Evolutionary conservation across 768 basidiomycete species (phyloP).

Genomic region (Ephemerocybe angulata): DNA sequence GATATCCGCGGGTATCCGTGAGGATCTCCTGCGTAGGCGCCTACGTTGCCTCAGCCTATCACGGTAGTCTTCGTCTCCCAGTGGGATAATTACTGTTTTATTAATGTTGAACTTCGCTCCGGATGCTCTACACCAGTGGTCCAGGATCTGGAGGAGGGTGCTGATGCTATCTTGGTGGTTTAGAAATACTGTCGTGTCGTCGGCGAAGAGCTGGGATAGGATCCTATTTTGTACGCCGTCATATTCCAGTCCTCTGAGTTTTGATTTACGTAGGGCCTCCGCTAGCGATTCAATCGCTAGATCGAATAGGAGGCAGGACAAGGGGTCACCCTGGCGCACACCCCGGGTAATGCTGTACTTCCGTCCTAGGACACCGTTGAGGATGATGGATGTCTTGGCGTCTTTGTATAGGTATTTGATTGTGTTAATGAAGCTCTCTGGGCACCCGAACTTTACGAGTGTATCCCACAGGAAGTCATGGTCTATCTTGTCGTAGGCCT

Average conservation of each 20-base stretch:
- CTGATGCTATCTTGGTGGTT: constrained; percentile 22
- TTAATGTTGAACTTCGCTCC: constrained; percentile 38
- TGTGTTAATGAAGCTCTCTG: constrained; percentile 20
- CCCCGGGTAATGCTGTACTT: constrained; percentile 28
- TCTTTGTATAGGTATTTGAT: constrained; percentile 26
- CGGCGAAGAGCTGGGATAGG: constrained; percentile 34
- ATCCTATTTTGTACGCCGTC: constrained; percentile 18
- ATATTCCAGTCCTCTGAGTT: constrained; percentile 24
- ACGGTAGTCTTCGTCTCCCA: constrained; percentile 23
- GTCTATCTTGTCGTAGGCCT: constrained; percentile 33
- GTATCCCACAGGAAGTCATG: constrained; percentile 28
- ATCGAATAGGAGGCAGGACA: constrained; percentile 38
- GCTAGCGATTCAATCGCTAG: constrained; percentile 39
- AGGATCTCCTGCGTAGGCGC: not conserved
- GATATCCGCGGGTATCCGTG: constrained; percentile 15
- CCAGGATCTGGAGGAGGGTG: constrained; percentile 22
- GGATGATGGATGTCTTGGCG: constrained; percentile 27
- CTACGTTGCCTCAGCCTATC: constrained; percentile 6
- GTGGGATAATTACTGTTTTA: constrained; percentile 39
- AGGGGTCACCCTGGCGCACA: constrained; percentile 33
- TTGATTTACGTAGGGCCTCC: constrained; percentile 23
- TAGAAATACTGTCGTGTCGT: constrained; percentile 38
- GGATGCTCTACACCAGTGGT: constrained; percentile 36
- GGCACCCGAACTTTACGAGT: constrained; percentile 15
- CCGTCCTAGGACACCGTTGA: constrained; percentile 30